A percentile compares a stretch with the other conserved stretches of the same genome.
Conservation (phyloP, 306 rosid genomes). For the Cajanus cajan region DNA sequence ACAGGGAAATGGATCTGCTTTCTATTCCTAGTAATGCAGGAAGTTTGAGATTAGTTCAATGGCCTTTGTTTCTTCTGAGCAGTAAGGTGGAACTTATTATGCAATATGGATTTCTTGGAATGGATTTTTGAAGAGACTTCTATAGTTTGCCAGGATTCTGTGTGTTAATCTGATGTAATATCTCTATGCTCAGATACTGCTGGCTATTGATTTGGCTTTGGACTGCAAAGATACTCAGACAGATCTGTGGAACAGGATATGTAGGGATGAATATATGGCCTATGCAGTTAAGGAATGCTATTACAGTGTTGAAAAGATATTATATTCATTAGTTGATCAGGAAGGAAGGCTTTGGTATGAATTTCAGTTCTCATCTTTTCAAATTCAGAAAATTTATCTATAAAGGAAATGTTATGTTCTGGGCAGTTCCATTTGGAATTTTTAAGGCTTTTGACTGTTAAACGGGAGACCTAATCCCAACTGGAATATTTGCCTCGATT, state of each 20-base stretch:
- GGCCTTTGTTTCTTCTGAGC: slow-evolving; percentile 98
- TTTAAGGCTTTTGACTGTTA: not conserved
- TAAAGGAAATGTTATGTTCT: not conserved
- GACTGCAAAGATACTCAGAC: slow-evolving; percentile 87
- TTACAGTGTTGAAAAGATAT: slow-evolving; percentile 75
- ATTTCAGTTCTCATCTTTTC: not conserved
- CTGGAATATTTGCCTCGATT: not conserved
- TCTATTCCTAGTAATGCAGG: slow-evolving; percentile 90
- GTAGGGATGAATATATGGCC: slow-evolving; percentile 91
- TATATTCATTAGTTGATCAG: slow-evolving; percentile 71
- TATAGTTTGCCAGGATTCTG: slow-evolving; percentile 1
- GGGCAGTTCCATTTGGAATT: not conserved
- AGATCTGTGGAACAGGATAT: slow-evolving; percentile 88
- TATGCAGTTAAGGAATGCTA: slow-evolving; percentile 94
- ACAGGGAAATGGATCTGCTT: slow-evolving; percentile 94
- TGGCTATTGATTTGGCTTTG: slow-evolving; percentile 90
- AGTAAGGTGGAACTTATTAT: slow-evolving; percentile 65
- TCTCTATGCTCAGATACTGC: slow-evolving; percentile 58
- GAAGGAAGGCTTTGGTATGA: slow-evolving; percentile 93
- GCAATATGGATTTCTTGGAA: slow-evolving; percentile 26
- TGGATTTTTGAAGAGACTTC: not conserved
- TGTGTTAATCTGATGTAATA: not conserved
- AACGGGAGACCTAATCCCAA: not conserved
- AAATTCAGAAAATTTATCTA: not conserved
- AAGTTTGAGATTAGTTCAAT: slow-evolving; percentile 85